phyloP scores from a whole-genome alignment of 495 filamentous ascomycete species.

The Xylaria grammica region DNA sequence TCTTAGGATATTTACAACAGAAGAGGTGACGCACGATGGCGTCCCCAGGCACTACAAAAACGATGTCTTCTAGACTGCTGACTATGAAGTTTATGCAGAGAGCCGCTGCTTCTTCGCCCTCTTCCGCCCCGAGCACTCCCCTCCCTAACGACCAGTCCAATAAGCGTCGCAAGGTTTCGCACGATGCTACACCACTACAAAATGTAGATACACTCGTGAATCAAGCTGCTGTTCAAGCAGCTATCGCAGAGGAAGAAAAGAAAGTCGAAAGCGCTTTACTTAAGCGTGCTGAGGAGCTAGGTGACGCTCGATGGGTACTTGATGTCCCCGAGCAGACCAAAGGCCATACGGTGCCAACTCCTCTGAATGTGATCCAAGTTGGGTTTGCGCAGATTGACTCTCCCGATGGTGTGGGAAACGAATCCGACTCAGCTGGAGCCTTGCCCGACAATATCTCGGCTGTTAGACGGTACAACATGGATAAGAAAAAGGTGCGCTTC shows the following conservation, averaged over 20 bases:
- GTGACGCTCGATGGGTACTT: constrained; percentile 90
- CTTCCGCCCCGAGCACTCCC: constrained; percentile 48
- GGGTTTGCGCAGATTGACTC: constrained; percentile 56
- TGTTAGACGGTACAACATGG: constrained; percentile 51
- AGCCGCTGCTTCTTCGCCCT: constrained; percentile 64
- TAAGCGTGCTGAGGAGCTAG: constrained; percentile 71
- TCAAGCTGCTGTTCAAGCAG: constrained; percentile 64
- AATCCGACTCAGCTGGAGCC: constrained; percentile 35
- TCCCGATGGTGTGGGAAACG: constrained; percentile 35
- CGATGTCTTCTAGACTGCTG: constrained; percentile 86
- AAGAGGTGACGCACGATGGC: constrained; percentile 36
- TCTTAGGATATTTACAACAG: neutral
- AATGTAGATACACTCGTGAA: constrained; percentile 43
- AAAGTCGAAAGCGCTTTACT: constrained; percentile 74
- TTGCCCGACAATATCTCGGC: constrained; percentile 29
- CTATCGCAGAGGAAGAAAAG: constrained; percentile 74
- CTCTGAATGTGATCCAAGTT: constrained; percentile 52
- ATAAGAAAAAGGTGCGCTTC: constrained; percentile 40
- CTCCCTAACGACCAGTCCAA: constrained; percentile 44
- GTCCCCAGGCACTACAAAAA: constrained; percentile 58
- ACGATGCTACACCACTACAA: constrained; percentile 26
- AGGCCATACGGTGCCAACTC: constrained; percentile 29
- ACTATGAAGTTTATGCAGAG: constrained; percentile 99
- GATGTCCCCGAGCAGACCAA: constrained; percentile 38
- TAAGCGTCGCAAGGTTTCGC: constrained; percentile 60